These are phyloP conservation scores for Betula pendula DNA, from an alignment of 306 rosid genomes.

Conservation along the genomic window DNA sequence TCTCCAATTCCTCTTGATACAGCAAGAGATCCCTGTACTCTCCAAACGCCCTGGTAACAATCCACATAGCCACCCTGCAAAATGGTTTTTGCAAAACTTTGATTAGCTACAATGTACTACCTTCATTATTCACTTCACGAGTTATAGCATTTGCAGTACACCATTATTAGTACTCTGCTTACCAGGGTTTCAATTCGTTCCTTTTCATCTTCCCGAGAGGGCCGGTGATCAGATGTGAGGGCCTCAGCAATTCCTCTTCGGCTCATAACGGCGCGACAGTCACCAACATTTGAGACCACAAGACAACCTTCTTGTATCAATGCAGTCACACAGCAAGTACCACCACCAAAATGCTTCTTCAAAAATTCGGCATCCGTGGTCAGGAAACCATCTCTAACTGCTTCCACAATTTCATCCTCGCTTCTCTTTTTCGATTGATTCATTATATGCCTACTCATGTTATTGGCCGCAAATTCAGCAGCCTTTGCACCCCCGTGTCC, in stretches of 20 bases:
- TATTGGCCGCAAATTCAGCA: conserved; percentile 50
- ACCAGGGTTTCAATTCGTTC: conserved; percentile 45
- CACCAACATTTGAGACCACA: conserved; percentile 52
- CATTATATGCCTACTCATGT: conserved; percentile 36
- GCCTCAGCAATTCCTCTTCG: conserved; percentile 50
- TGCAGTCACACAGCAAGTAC: conserved; percentile 51
- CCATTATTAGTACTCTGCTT: conserved; percentile 1
- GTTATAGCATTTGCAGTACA: too few species aligned
- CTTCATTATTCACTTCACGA: not conserved
- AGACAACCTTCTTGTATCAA: conserved; percentile 39
- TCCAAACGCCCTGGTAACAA: conserved; percentile 43
- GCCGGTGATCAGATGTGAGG: conserved; percentile 49
- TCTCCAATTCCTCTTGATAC: conserved; percentile 58
- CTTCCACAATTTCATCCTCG: conserved; percentile 31
- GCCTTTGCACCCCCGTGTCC: conserved; percentile 60
- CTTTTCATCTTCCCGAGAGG: conserved; percentile 41
- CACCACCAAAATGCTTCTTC: conserved; percentile 35
- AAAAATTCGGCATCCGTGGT: conserved; percentile 38
- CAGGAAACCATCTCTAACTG: conserved; percentile 44
- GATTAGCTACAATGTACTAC: not conserved
- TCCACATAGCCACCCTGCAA: conserved; percentile 58
- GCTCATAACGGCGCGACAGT: conserved; percentile 61
- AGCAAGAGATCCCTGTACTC: conserved; percentile 57
- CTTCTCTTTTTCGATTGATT: conserved; percentile 24
- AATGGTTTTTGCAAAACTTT: not conserved